These are phyloP conservation scores for Micractinium sp. DNA, from an alignment of 139 green algal genomes.

Conservation along the genomic window DNA sequence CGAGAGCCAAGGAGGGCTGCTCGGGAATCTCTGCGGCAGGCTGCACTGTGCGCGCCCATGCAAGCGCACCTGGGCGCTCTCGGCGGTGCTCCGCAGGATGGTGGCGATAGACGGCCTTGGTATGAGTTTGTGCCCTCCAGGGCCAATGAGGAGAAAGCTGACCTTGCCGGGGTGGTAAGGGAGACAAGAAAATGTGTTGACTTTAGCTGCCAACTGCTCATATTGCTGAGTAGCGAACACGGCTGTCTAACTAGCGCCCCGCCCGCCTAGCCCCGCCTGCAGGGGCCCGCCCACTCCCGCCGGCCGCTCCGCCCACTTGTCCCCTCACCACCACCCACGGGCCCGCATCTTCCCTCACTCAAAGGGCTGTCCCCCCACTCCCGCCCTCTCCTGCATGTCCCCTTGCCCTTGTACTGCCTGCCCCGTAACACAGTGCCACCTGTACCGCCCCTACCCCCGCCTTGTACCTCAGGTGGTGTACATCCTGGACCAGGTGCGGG, in stretches of 20 bases:
- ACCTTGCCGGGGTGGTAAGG: conserved; percentile 9
- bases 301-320: neutral
- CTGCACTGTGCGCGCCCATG: too few relatives aligned
- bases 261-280: neutral
- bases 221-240: too few relatives aligned
- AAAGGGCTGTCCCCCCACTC: neutral
- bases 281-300: neutral
- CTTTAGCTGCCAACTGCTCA: too few relatives aligned
- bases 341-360: neutral
- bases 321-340: neutral
- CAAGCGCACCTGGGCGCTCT: neutral
- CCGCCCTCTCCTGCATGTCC: neutral
- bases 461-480: conserved; percentile 89
- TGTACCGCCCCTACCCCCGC: too few relatives aligned
- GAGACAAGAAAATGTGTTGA: too few relatives aligned
- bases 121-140: neutral
- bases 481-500: conserved; percentile 84
- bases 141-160: neutral
- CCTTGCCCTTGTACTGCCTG: neutral
- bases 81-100: neutral
- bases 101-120: neutral
- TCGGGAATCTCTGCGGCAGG: too few relatives aligned
- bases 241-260: neutral
- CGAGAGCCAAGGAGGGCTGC: too few relatives aligned
- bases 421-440: neutral